Evolutionary conservation across 2,329 filamentous ascomycete genomes (phyloP).

Genomic region (Phyllosticta capitalensis): DNA sequence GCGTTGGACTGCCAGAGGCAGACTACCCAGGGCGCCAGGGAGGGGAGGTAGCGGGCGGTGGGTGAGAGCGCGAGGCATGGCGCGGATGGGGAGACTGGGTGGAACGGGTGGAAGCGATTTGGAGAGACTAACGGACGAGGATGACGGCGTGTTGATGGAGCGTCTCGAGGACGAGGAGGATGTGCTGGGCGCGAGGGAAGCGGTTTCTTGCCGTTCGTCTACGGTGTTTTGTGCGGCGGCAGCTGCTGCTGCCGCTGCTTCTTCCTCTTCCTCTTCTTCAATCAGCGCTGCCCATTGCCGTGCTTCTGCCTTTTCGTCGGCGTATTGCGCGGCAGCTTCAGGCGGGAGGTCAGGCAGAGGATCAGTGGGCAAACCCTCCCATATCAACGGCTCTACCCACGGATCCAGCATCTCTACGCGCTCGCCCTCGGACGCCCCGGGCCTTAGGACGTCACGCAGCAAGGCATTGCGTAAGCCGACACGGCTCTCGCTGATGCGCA

Average conservation of each 20-base stretch:
- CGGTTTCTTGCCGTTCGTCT: neutral
- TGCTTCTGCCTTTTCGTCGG: conserved; percentile 3
- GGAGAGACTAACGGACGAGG: neutral
- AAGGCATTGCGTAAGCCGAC: conserved; percentile 14
- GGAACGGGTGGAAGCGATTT: neutral
- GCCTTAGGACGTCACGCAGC: conserved; percentile 4
- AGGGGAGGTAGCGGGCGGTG: neutral
- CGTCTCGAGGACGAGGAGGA: neutral
- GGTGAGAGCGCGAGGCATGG: neutral
- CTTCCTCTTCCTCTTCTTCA: neutral
- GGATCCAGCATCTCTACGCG: conserved; percentile 21
- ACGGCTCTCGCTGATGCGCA: conserved; percentile 17
- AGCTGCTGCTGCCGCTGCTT: neutral
- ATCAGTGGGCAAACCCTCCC: conserved; percentile 17
- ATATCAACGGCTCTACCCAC: conserved; percentile 20
- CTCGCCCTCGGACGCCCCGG: conserved; percentile 13
- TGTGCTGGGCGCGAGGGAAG: neutral
- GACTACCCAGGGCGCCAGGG: neutral
- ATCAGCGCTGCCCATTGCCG: neutral
- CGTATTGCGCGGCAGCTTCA: conserved; percentile 15
- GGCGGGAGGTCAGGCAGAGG: conserved; percentile 13
- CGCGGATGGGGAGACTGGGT: neutral
- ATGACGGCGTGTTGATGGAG: neutral
- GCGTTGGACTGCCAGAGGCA: neutral
- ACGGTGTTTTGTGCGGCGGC: neutral